Percentiles rank a stretch among this genome's conserved stretches.
phyloP scores from a whole-genome alignment of 257 asterid genomes.

The Thymus mandschuricus region DNA sequence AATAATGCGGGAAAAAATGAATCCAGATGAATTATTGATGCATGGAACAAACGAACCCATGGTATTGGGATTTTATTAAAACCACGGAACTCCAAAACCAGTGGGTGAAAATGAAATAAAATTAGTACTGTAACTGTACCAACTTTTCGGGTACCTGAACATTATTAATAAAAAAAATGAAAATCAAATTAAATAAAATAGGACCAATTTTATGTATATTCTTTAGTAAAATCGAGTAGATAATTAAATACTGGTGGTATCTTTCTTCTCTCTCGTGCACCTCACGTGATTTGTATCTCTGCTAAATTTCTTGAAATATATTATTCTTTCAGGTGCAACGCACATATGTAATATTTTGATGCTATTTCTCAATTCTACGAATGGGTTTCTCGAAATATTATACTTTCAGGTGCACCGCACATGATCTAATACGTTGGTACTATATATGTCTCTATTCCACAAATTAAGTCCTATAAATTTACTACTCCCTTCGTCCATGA shows the following conservation, averaged over 20 bases:
- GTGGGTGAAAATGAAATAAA: slow-evolving; percentile 29
- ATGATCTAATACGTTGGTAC: not conserved
- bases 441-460: no score
- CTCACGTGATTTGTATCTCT: no score
- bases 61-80: slow-evolving; percentile 34
- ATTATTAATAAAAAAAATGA: not conserved
- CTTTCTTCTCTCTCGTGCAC: no score
- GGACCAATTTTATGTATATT: slow-evolving; percentile 18
- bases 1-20: not conserved
- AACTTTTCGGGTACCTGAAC: not conserved
- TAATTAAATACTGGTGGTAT: no score
- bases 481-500: no score
- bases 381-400: no score
- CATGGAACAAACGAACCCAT: slow-evolving; percentile 29
- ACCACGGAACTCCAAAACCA: slow-evolving; percentile 30
- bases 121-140: not conserved
- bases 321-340: no score
- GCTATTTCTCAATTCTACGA: no score
- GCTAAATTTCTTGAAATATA: no score
- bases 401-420: not conserved
- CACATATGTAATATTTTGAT: no score
- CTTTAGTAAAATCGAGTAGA: no score
- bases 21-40: slow-evolving; percentile 16
- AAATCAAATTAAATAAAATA: not conserved
- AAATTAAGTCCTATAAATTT: no score